Percentiles rank a stretch among this genome's conserved stretches.
Conservation (phyloP, 441 rosid species). For the Pelargonium australe region DNA sequence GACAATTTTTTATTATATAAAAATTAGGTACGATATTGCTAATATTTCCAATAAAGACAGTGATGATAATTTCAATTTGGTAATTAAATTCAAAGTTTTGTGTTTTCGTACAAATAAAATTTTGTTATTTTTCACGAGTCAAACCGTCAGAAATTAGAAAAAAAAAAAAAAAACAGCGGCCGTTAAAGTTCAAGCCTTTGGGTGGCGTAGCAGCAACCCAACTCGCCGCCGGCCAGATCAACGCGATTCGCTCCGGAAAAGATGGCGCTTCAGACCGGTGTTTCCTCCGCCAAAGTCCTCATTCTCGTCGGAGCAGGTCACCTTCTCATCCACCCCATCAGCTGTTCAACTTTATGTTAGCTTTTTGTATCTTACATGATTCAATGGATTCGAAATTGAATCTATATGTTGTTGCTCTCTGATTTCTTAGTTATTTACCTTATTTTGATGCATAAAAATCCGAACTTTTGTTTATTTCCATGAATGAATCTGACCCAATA, state of each 20-base stretch:
- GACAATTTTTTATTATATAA: too few relatives aligned
- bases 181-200: neutral
- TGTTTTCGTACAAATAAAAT: too few relatives aligned
- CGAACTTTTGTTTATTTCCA: neutral
- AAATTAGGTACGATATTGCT: too few relatives aligned
- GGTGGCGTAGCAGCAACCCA: neutral
- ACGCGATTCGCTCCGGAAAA: slow-evolving; percentile 11
- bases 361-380: neutral
- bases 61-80: too few relatives aligned
- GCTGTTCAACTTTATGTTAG: neutral
- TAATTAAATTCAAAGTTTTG: too few relatives aligned
- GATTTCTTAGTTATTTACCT: neutral
- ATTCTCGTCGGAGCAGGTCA: slow-evolving; percentile 80
- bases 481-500: too few relatives aligned
- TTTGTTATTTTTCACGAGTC: too few relatives aligned
- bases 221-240: neutral
- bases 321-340: neutral
- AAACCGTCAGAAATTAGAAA: too few relatives aligned
- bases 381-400: neutral
- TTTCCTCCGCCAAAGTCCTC: slow-evolving; percentile 71
- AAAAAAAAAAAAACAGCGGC: neutral
- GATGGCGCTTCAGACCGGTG: slow-evolving; percentile 86
- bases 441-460: neutral
- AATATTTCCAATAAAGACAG: too few relatives aligned
- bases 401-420: neutral